Conservation (phyloP, 2,329 filamentous ascomycete species). For the Zymoseptoria crescenta region DNA sequence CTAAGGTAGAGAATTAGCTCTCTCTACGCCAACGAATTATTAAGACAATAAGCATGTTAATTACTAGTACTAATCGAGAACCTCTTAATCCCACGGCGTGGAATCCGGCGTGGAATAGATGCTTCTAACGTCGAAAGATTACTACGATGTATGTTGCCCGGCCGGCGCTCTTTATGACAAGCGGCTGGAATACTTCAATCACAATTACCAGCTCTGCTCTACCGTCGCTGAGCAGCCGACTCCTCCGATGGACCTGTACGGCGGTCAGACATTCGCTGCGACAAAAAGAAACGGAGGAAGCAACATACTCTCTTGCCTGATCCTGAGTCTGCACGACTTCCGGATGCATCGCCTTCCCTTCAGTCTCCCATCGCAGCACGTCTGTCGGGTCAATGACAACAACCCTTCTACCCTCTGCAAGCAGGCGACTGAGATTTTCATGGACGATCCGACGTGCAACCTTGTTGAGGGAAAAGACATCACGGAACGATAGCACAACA, state of each 20-base stretch:
- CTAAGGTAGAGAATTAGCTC: too few relatives aligned
- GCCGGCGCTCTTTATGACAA: too few relatives aligned
- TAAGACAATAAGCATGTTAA: too few relatives aligned
- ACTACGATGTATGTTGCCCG: too few relatives aligned
- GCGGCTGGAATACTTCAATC: too few relatives aligned
- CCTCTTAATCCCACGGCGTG: too few relatives aligned
- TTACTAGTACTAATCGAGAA: too few relatives aligned
- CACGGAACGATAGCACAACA: conserved; percentile 18
- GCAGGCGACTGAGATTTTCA: conserved; percentile 14
- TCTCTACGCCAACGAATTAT: too few relatives aligned
- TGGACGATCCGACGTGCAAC: conserved; percentile 16
- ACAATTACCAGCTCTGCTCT: conserved; percentile 9
- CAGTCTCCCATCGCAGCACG: conserved; percentile 15
- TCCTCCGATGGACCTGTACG: conserved; percentile 10
- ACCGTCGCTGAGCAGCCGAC: conserved; percentile 13
- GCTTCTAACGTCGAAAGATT: too few relatives aligned
- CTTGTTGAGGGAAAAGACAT: conserved; percentile 19
- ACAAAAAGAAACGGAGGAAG: background rate
- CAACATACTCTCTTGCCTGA: conserved; percentile 10
- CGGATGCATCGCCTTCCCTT: conserved; percentile 12
- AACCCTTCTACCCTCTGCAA: conserved; percentile 9
- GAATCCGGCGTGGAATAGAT: too few relatives aligned
- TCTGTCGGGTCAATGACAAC: conserved; percentile 16
- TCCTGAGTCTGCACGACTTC: conserved; percentile 13
- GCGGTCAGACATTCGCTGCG: background rate